Base-by-base conservation (phyloP, 2,329 filamentous ascomycete genomes). In the Aspergillus eucalypticola region DNA sequence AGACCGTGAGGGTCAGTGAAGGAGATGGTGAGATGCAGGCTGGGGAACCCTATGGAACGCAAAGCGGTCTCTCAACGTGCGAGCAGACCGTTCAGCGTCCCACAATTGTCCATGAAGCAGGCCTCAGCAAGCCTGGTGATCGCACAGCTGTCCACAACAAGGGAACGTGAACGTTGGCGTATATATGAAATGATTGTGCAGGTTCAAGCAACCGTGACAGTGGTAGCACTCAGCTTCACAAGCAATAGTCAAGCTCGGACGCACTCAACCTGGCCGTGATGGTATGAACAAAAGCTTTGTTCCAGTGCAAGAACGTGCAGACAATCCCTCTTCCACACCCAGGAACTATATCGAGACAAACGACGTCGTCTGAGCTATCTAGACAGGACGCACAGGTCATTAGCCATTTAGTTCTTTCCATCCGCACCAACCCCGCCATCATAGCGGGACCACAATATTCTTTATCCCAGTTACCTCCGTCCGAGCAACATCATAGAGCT, bases 1-100 rank as follows among this genome's bases (percentile, higher is more conserved):
- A 19, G 41, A 44, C 41, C 41, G 41, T 44, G 41, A 44, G 17
- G 49, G 32, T 58, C 23, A 39, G 38, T 46, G 42, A 35, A 23
- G 49, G 50, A 46, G 56, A 56, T 21, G 53, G 59, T 55, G 49
- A 44, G 51, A 58, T 60, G 64, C 70, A 75, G 76, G 76, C 75
- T 77, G 76, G 74, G 75, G 78, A 78, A 78, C 75, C 78, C 76
- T 75, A 80, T 80, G 78, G 78, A 81, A 81, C 78, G 79, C 79
- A 79, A 80, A 79, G 74, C 76, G 76, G 78, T 75, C 78, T 80
- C 79, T 80, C 79, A 78, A 61, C 67, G 62, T 69, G 68, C 71
- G 79, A 81, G 79, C 69, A 76, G 78, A 81, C 78, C 78, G 76
- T 79, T 79, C 69, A 66, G 78, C 78, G 78, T 80, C 78, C 79